These are phyloP conservation scores for Mycotypha africana DNA, from an alignment of 371 early-diverging fungal genomes.

Conservation along the genomic window DNA sequence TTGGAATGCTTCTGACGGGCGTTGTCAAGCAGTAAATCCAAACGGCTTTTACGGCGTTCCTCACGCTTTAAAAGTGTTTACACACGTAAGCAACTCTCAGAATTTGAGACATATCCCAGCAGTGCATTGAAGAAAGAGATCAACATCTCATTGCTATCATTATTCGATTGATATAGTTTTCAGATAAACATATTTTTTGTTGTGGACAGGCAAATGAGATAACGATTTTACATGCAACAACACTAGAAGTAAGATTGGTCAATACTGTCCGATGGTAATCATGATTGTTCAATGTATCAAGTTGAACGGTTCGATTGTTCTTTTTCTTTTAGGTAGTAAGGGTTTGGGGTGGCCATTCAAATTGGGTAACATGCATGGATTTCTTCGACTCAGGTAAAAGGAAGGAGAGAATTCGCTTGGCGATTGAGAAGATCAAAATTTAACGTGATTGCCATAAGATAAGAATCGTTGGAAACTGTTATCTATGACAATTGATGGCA, in stretches of 20 bases:
- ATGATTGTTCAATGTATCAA: too few relatives aligned
- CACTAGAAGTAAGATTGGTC: conserved; percentile 38
- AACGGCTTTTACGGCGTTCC: conserved; percentile 58
- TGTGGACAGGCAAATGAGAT: conserved; percentile 42
- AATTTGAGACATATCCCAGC: not conserved
- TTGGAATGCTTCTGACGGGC: conserved; percentile 70
- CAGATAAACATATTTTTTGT: conserved; percentile 35
- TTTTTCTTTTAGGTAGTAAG: conserved; percentile 55
- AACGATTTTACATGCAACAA: conserved; percentile 39
- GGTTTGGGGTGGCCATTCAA: conserved; percentile 62
- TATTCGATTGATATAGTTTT: conserved; percentile 19
- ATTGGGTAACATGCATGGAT: conserved; percentile 60
- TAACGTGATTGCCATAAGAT: conserved; percentile 9
- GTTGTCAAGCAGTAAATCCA: conserved; percentile 59
- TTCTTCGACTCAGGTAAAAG: conserved; percentile 54
- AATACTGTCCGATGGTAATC: too few relatives aligned
- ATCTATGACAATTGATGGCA: conserved; percentile 41
- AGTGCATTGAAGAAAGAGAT: not conserved
- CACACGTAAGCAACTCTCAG: conserved; percentile 14
- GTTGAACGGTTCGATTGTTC: too few relatives aligned
- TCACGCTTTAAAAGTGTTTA: conserved; percentile 39
- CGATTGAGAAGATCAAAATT: not conserved
- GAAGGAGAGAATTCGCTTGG: too few relatives aligned
- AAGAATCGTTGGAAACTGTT: conserved; percentile 19
- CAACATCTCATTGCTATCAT: not conserved